Conservation (phyloP, 129 eudicot genomes). For the Centrapalus pauciflorus region DNA sequence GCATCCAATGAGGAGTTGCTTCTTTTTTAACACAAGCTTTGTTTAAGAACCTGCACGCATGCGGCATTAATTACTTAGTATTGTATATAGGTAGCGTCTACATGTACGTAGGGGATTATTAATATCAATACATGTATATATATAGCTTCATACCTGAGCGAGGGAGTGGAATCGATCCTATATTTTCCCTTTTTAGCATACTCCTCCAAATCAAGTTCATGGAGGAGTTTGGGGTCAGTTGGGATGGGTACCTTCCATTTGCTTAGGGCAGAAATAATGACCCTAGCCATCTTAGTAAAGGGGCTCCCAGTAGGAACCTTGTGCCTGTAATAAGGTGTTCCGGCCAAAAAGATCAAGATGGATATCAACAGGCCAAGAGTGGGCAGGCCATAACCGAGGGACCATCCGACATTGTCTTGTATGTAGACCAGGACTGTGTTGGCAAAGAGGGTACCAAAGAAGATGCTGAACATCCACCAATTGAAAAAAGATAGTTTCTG, state of each 20-base stretch:
- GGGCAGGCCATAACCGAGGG: constrained; percentile 50
- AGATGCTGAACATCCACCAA: constrained; percentile 63
- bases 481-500: constrained; percentile 53
- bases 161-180: constrained; percentile 60
- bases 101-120: too few relatives aligned
- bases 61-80: neutral
- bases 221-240: constrained; percentile 38
- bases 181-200: constrained; percentile 45
- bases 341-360: constrained; percentile 43
- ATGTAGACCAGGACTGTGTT: constrained; percentile 52
- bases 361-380: constrained; percentile 43
- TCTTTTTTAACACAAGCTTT: constrained; percentile 55
- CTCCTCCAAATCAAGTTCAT: constrained; percentile 51
- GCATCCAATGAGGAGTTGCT: constrained; percentile 48
- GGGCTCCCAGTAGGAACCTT: constrained; percentile 66
- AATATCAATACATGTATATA: neutral
- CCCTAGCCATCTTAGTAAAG: constrained; percentile 63
- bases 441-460: constrained; percentile 44
- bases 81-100: neutral
- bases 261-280: constrained; percentile 46
- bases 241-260: constrained; percentile 49
- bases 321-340: constrained; percentile 67
- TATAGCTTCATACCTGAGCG: constrained; percentile 51
- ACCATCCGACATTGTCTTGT: constrained; percentile 60
- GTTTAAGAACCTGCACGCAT: constrained; percentile 43